Evolutionary conservation across 495 filamentous ascomycete genomes (phyloP).

Genomic region (Chaetomium fimeti): DNA sequence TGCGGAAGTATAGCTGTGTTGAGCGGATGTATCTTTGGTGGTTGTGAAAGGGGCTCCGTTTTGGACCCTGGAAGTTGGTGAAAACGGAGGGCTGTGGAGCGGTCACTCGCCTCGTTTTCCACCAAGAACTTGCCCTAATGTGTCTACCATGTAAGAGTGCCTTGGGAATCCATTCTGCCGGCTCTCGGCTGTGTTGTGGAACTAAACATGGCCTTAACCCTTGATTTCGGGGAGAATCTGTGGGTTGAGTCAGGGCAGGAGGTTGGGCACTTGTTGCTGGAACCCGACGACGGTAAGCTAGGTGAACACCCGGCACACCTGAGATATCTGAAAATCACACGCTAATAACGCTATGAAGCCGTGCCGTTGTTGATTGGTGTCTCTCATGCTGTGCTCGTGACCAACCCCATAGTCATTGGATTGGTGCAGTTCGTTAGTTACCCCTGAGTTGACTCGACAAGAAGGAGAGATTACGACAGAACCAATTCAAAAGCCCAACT

Average conservation of each 20-base stretch:
- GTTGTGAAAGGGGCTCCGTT: background rate
- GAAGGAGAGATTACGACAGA: background rate
- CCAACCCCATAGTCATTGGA: background rate
- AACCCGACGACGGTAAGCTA: constrained; percentile 1
- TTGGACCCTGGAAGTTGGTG: background rate
- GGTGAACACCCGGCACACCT: background rate
- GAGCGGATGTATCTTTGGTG: constrained; percentile 7
- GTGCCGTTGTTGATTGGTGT: background rate
- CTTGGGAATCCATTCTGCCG: background rate
- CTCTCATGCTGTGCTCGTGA: background rate
- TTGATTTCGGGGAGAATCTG: background rate
- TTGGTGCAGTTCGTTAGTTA: background rate
- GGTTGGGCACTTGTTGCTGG: background rate
- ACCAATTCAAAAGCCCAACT: background rate
- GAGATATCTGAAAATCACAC: background rate
- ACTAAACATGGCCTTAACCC: background rate
- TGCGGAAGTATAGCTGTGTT: constrained; percentile 5
- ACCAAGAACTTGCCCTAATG: too few relatives aligned
- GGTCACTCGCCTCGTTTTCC: background rate
- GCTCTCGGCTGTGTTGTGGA: background rate
- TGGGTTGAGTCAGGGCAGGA: background rate
- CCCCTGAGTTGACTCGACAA: background rate
- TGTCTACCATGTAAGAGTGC: background rate
- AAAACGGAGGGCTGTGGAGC: background rate
- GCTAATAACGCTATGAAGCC: background rate